Evolutionary conservation across 2,329 filamentous ascomycete species (phyloP).

Genomic region (Coniochaeta ligniaria): DNA sequence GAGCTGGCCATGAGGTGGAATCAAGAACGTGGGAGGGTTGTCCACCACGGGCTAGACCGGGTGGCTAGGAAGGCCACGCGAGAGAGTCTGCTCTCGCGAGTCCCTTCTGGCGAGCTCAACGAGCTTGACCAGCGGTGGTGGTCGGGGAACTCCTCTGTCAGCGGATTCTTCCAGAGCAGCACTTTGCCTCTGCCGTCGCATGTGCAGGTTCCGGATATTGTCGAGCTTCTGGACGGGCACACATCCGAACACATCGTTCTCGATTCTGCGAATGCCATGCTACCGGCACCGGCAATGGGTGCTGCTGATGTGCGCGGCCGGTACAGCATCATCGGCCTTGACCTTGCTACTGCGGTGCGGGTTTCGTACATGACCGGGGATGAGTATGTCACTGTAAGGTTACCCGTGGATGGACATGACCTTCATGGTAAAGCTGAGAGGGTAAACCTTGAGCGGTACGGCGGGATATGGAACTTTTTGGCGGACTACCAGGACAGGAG

Average conservation of each 20-base stretch:
- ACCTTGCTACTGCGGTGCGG: conserved; percentile 47
- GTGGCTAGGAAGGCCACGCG: conserved; percentile 24
- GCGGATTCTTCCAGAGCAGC: conserved; percentile 26
- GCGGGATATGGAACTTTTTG: conserved; percentile 43
- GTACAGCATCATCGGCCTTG: conserved; percentile 68
- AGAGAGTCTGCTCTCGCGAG: conserved; percentile 23
- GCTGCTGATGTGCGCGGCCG: conserved; percentile 44
- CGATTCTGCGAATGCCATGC: conserved; percentile 51
- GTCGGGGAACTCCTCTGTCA: conserved; percentile 11
- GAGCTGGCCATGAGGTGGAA: conserved; percentile 56
- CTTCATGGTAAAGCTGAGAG: conserved; percentile 13
- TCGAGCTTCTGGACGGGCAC: conserved; percentile 38
- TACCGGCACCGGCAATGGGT: conserved; percentile 28
- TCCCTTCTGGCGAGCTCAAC: background rate
- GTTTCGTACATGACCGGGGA: conserved; percentile 51
- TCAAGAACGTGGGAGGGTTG: conserved; percentile 14
- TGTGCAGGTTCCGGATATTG: conserved; percentile 45
- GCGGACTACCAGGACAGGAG: conserved; percentile 33
- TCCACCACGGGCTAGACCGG: conserved; percentile 8
- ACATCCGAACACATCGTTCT: conserved; percentile 43
- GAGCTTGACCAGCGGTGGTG: conserved; percentile 2
- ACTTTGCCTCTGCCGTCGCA: conserved; percentile 35
- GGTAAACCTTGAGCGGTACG: conserved; percentile 16
- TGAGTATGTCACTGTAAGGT: conserved; percentile 24
- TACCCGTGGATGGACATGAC: conserved; percentile 4